A percentile compares a stretch with the other conserved stretches of the same genome.
Conservation (phyloP, 768 basidiomycete genomes). For the Suillus tomentosus region DNA sequence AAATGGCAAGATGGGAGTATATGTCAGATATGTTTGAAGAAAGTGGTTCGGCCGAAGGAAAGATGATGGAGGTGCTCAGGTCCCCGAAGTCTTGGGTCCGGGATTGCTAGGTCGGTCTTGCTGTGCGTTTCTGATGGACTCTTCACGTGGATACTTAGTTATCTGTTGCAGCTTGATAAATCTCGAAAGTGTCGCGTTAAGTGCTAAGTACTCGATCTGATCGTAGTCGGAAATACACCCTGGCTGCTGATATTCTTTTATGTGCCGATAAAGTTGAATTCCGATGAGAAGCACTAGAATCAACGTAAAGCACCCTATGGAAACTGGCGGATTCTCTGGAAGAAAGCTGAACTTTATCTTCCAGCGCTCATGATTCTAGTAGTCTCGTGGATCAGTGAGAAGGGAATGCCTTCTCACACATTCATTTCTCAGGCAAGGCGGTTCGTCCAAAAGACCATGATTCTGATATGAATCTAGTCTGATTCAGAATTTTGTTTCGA, state of each 20-base stretch:
- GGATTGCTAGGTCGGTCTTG: background rate
- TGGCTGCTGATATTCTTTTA: background rate
- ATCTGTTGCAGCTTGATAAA: background rate
- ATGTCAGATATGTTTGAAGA: slow-evolving; percentile 51
- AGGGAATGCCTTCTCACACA: too few species aligned
- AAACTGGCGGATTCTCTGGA: background rate
- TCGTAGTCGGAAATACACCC: background rate
- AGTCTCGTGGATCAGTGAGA: too few species aligned
- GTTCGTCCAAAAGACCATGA: too few species aligned
- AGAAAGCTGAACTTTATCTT: background rate
- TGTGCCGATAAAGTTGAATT: background rate
- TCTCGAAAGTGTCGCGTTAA: background rate
- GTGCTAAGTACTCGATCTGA: background rate
- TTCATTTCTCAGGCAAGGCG: too few species aligned
- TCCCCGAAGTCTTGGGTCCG: slow-evolving; percentile 21
- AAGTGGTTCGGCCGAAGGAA: slow-evolving; percentile 52
- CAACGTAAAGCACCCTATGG: background rate
- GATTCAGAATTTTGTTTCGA: background rate
- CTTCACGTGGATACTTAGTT: background rate
- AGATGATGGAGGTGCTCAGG: slow-evolving; percentile 51
- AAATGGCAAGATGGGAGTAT: slow-evolving; percentile 73
- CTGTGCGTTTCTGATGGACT: background rate
- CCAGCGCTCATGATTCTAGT: background rate
- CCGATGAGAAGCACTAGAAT: background rate
- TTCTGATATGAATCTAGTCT: background rate